Conservation (phyloP, 176 grass and related monocot species). For the Alloteropsis semialata region DNA sequence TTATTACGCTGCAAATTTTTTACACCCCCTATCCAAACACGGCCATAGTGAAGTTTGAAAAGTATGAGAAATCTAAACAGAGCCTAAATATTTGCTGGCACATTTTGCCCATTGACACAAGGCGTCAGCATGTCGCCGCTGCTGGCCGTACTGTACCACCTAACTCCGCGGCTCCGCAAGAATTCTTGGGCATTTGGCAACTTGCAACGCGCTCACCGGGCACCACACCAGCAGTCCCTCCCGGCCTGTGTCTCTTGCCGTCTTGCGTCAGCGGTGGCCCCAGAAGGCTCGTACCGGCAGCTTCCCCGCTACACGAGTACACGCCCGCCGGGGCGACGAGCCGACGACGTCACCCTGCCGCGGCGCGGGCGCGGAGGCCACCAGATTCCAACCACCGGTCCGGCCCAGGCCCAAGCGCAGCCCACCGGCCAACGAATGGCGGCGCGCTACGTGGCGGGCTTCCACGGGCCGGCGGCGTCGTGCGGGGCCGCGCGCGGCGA, state of each 20-base stretch:
- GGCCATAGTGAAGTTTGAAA: too few relatives aligned
- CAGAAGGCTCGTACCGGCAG: neutral
- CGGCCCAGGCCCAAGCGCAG: neutral
- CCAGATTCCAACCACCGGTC: neutral
- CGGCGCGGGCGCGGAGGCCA: too few relatives aligned
- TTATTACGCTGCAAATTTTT: too few relatives aligned
- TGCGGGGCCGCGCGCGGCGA: neutral
- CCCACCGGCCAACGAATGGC: neutral
- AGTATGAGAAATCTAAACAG: too few relatives aligned
- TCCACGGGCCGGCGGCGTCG: neutral
- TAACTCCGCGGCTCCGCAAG: slow-evolving; percentile 4
- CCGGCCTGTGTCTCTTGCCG: too few relatives aligned
- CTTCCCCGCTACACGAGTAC: slow-evolving; percentile 32
- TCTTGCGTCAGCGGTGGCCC: neutral
- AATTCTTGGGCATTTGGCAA: neutral
- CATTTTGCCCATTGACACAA: neutral
- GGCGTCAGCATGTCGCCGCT: neutral
- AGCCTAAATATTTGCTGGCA: too few relatives aligned
- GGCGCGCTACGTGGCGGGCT: neutral
- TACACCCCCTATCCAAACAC: too few relatives aligned
- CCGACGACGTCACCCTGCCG: slow-evolving; percentile 20
- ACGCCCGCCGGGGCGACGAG: slow-evolving; percentile 7
- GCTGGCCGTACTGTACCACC: neutral
- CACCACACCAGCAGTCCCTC: neutral
- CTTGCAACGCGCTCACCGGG: neutral